Evolutionary conservation across 495 filamentous ascomycete genomes (phyloP), one percentile per base, ranked within the genome.

Genomic region (Aspergillus ellipticus): DNA sequence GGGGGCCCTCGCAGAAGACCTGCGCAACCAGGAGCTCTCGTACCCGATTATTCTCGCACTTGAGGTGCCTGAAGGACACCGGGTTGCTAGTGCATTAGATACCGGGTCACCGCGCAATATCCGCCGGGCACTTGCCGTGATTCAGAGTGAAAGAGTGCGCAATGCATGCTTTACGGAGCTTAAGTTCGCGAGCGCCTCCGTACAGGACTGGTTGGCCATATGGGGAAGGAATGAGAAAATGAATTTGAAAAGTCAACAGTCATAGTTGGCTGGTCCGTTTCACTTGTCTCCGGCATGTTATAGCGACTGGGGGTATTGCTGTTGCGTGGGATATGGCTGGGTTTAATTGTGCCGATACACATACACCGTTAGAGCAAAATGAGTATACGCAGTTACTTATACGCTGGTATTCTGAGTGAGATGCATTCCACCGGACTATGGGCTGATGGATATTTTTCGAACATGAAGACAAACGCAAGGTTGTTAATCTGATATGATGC

Each of bases 271-370:
- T 39, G 35, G 35, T n/a, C 13, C 11, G 13, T 37, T 37, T 37
- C 33, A 10, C 13, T 37, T 2, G 13, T 13, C 35, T 39, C n/a
- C 9, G 31, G 13, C 7, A n/a, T 33, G 28, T 5, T 31, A 31
- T 31, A 31, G 5, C 28, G 28, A 31, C 5, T 37, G 33, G 4
- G 84, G 84, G 66, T 82, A 13, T 37, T 15, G 11, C 33, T 37
- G 33, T 9, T 82, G 26, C 84, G 84, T 59, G 75, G 76, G n/a
- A 51, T 39, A 39, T 13, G 35, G 35, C n/a, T 39, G 3, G 3
- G 9, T 39, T 15, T 39, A 39, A 39, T 39, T 39, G 35, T 39
- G 35, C 13, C 5, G n/a, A 39, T 39, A 39, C 35, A n/a, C 10
- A 39, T 39, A 39, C 35, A 39, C 35, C 11, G 13, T 9, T 39